Conservation (phyloP, 495 filamentous ascomycete genomes). For the Paragyromitra xinjiangensis region DNA sequence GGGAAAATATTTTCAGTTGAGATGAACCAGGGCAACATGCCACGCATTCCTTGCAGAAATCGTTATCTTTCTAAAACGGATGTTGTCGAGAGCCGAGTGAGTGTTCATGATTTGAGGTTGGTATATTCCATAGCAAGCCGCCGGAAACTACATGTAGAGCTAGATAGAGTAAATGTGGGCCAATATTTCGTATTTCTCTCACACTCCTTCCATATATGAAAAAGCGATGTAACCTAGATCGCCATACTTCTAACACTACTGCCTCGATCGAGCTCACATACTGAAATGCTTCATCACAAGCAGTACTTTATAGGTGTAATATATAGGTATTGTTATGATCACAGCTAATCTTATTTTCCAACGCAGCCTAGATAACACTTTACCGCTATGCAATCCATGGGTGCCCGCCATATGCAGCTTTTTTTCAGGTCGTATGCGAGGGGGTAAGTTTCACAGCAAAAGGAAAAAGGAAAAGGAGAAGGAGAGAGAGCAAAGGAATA, state of each 20-base stretch:
- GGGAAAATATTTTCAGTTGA: neutral
- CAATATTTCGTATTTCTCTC: neutral
- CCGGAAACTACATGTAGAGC: neutral
- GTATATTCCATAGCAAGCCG: neutral
- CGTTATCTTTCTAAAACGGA: neutral
- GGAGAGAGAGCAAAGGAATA: neutral
- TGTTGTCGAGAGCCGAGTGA: slow-evolving; percentile 25
- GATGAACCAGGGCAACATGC: neutral
- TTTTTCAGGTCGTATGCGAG: neutral
- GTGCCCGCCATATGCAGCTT: neutral
- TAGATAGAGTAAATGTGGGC: neutral
- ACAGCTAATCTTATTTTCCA: neutral
- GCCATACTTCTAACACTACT: neutral
- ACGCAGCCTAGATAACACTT: slow-evolving; percentile 1
- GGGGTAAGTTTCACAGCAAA: neutral
- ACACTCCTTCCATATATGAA: neutral
- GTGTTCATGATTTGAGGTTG: slow-evolving; percentile 16
- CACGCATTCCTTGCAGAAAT: neutral
- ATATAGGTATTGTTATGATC: neutral
- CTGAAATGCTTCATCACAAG: slow-evolving; percentile 1
- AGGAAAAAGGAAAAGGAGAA: neutral
- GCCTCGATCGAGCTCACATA: neutral
- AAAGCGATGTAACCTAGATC: neutral
- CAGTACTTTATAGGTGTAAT: neutral
- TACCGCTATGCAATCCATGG: neutral